These are phyloP conservation scores for Alternaria sp. DNA, from an alignment of 2,329 filamentous ascomycete species.

Conservation along the genomic window DNA sequence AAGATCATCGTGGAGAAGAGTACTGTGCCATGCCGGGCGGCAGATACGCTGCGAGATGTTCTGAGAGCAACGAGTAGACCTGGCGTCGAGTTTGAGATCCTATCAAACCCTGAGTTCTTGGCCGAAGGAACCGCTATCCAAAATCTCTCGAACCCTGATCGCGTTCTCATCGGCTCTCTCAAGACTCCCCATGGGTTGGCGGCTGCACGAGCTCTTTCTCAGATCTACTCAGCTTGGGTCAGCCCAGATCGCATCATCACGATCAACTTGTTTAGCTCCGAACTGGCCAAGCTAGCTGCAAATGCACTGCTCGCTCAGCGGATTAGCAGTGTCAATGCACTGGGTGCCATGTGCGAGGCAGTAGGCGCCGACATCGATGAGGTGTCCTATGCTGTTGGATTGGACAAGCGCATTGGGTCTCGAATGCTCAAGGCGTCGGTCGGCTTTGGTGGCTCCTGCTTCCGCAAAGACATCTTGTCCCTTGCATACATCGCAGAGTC, in stretches of 20 bases:
- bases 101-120: constrained; percentile 83
- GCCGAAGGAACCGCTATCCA: constrained; percentile 77
- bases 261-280: constrained; percentile 78
- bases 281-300: constrained; percentile 78
- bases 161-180: constrained; percentile 76
- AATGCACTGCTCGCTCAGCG: constrained; percentile 83
- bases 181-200: constrained; percentile 63
- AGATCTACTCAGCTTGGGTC: constrained; percentile 76
- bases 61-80: constrained; percentile 53
- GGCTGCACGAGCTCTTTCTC: constrained; percentile 68
- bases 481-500: constrained; percentile 76
- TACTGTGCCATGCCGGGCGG: constrained; percentile 78
- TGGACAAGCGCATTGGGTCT: constrained; percentile 73
- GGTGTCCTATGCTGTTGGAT: constrained; percentile 70
- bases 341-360: constrained; percentile 80
- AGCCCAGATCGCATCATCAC: constrained; percentile 70
- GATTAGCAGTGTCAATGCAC: constrained; percentile 80
- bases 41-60: constrained; percentile 71
- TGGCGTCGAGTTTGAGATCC: constrained; percentile 68
- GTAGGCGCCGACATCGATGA: constrained; percentile 79
- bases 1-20: constrained; percentile 83
- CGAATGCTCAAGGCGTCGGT: constrained; percentile 77
- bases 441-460: constrained; percentile 81
- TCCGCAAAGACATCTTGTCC: constrained; percentile 80
- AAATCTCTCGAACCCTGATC: constrained; percentile 73